Evolutionary conservation across 2,329 filamentous ascomycete species (phyloP), one percentile per base, ranked within the genome.

Genomic region (Sporothrix globosa): DNA sequence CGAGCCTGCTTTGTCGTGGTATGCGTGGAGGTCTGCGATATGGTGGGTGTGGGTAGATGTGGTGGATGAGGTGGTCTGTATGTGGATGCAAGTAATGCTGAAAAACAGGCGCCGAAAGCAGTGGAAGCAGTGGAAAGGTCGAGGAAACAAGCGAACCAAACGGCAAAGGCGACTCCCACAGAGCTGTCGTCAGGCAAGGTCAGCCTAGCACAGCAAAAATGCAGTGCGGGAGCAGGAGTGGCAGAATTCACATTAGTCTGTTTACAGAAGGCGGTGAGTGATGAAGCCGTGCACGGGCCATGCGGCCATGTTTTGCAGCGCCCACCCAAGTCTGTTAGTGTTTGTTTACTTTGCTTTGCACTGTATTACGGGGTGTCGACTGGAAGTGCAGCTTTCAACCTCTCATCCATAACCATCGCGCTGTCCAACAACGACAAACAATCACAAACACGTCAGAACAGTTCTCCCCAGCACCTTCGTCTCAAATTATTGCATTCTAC

Each of bases 181-280:
- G 73, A 72, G 73, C 73, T 74, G 73, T 74, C 73, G 73, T 74
- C 71, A 74, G 73, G 72, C 72, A 58, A 68, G 67, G 67, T 73
- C 73, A 73, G 72, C 72, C 72, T 73, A 72, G 71, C 67, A 68
- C 39, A 30, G 27, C 24, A 68, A 65, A 21, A 30, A 24, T 46
- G 50, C 44, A n/a, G 52, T 30, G 41, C 39, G 50, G 39, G 66
- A 54, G 52, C 66, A 60, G 48, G 39, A 48, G n/a, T 14, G 67
- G 70, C 65, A 68, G 63, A 68, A 70, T 39, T 21, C 1, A 9
- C 63, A 19, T 70, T 67, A 72, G 54, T 54, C 50, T 65, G 1
- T 11, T 52, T 71, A 1, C 0, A n/a, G 72, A 67, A 73, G 34
- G 73, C 72, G 73, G 73, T 74, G 71, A 68, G 11, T 0, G 5